These are phyloP conservation scores for Citrullus colocynthis DNA, from an alignment of 306 rosid species.

Conservation along the genomic window DNA sequence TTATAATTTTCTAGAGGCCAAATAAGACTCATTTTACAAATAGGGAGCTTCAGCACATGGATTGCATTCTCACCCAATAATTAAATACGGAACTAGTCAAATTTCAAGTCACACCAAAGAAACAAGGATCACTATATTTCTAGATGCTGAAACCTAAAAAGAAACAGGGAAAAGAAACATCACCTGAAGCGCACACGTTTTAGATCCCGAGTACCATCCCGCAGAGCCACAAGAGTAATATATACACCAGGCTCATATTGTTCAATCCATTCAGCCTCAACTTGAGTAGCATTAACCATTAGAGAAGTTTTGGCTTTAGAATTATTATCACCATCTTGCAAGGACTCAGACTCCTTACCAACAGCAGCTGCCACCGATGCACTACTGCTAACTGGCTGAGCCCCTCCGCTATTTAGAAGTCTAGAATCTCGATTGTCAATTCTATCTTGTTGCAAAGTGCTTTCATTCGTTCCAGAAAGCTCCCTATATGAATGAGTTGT, in stretches of 20 bases:
- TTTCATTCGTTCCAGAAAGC: conserved; percentile 31
- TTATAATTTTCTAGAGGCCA: neutral
- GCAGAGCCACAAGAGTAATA: conserved; percentile 83
- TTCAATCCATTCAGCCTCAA: conserved; percentile 95
- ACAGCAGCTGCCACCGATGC: conserved; percentile 42
- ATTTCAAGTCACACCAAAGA: neutral
- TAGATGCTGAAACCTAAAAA: neutral
- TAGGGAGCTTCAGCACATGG: conserved; percentile 7
- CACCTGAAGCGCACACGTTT: conserved; percentile 99
- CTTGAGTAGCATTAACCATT: conserved; percentile 29
- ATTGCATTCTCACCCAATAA: neutral
- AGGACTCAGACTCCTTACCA: conserved; percentile 48
- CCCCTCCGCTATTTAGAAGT: conserved; percentile 33
- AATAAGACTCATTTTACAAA: neutral
- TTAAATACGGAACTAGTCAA: neutral
- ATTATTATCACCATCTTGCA: conserved; percentile 44
- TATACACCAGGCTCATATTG: conserved; percentile 97
- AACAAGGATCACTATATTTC: conserved; percentile 2
- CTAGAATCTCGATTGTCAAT: conserved; percentile 33
- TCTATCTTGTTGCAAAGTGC: conserved; percentile 22
- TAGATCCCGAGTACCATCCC: conserved; percentile 79
- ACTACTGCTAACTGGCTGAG: conserved; percentile 32
- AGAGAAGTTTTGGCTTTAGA: conserved; percentile 31
- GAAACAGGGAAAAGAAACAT: neutral
- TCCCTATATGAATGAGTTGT: conserved; percentile 23